These are phyloP conservation scores for Quillaja saponaria DNA, from an alignment of 306 rosid species.

Conservation along the genomic window DNA sequence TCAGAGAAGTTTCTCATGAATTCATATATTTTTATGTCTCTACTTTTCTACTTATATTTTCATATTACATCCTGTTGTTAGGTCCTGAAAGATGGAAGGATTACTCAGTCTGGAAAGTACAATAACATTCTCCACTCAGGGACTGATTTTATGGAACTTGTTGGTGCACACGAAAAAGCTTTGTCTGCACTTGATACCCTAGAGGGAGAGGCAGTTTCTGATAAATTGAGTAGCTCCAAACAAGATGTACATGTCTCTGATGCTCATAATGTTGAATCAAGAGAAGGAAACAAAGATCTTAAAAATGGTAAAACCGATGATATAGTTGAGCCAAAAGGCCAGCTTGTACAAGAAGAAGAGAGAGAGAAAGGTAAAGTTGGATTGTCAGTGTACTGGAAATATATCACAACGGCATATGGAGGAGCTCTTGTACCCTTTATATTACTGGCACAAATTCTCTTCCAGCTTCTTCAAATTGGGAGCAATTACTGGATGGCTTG, in stretches of 20 bases:
- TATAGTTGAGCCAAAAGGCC: conserved; percentile 47
- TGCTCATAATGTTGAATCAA: conserved; percentile 30
- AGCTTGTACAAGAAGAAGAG: conserved; percentile 90
- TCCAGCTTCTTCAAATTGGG: conserved; percentile 79
- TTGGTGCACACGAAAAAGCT: conserved; percentile 81
- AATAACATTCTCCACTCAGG: conserved; percentile 59
- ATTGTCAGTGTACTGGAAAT: conserved; percentile 70
- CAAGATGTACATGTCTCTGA: conserved; percentile 30
- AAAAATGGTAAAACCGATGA: conserved; percentile 44
- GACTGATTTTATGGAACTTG: conserved; percentile 77
- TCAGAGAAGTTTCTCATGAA: neutral
- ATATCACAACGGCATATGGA: conserved; percentile 66
- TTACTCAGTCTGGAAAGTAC: conserved; percentile 76
- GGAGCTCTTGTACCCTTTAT: conserved; percentile 83
- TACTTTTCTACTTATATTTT: neutral
- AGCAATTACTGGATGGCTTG: conserved; percentile 96
- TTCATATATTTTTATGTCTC: neutral
- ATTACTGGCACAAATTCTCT: conserved; percentile 61
- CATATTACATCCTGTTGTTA: conserved; percentile 24
- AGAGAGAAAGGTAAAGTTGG: conserved; percentile 87
- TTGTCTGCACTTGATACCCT: conserved; percentile 58
- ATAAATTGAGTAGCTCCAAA: conserved; percentile 24
- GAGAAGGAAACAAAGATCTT: conserved; percentile 35
- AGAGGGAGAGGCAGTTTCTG: conserved; percentile 34
- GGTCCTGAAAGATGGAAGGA: conserved; percentile 86